These are phyloP conservation scores for Solanum piurae DNA, from an alignment of 257 asterid species.

Conservation along the genomic window DNA sequence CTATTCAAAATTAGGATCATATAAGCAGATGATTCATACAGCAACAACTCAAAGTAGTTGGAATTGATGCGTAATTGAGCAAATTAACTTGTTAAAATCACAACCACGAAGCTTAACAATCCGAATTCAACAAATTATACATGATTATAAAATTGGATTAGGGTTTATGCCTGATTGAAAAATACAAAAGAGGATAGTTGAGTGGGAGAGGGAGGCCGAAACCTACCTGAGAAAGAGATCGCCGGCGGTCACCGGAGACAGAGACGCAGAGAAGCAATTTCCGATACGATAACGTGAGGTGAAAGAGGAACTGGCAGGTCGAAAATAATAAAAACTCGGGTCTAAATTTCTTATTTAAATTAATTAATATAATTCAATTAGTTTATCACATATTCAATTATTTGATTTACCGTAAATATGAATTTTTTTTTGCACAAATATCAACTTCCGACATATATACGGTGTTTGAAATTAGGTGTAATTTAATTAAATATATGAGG, in stretches of 20 bases:
- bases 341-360: neutral
- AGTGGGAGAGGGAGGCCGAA: neutral
- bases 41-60: neutral
- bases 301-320: neutral
- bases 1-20: neutral
- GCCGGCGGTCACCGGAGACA: neutral
- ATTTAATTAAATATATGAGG: neutral
- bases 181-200: neutral
- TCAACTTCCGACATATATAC: neutral
- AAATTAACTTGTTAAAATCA: neutral
- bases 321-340: neutral
- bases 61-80: neutral
- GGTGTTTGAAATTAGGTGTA: neutral
- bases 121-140: neutral
- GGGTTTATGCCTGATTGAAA: neutral
- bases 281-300: neutral
- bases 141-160: neutral
- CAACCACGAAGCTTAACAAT: neutral
- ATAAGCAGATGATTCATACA: neutral
- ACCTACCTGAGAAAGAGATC: neutral
- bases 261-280: neutral
- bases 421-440: too few species aligned
- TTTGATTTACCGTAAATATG: neutral
- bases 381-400: neutral
- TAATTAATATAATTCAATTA: too few species aligned